Evolutionary conservation across 2,329 filamentous ascomycete genomes (phyloP), one percentile per base, ranked within the genome.

Genomic region (Parastagonospora nodorum): DNA sequence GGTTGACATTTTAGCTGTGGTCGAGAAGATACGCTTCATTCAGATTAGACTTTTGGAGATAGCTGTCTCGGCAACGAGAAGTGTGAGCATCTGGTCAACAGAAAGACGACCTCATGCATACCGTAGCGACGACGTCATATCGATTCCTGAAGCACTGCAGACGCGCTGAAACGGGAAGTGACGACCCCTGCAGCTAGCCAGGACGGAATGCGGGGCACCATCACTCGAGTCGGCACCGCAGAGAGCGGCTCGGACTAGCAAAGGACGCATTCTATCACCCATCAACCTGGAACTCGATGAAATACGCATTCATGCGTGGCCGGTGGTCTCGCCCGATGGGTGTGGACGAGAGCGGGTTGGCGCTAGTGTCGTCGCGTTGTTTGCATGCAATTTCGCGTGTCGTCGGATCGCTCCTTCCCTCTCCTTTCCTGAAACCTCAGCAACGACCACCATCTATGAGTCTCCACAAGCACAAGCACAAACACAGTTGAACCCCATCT

Each of bases 1-100:
- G 54, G 47, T 59, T 36, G 69, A 59, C 71, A 74, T 74, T 48
- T 9, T 69, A 59, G 58, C 51, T 51, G 69, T 55, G 47, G 43
- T 53, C 28, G 65, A 61, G 46, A 70, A 55, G 59, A 68, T 59
- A 2, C 64, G 61, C 55, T 57, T 60, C 57, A 62, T 65, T 44
- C 43, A 54, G 24, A 15, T 30, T 38, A 39, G 19, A 24, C 14
- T 32, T 28, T 19, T 39, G 33, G n/a, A 32, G 30, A 36, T 38
- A 19, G n/a, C 16, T 48, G 50, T 39, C 31, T 35, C 9, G 29
- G 24, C 6, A 15, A 10, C 30, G 30, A 32, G 10, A 32, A 11
- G 30, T 32, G 10, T 32, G 10, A 32, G 30, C 10, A 38, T 15
- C 16, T 5, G 9, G 15, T 19, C 35, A 19, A 12, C 14, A 24